Evolutionary conservation across 345 rosid genomes (phyloP), one percentile per base, ranked within the genome.

Genomic region (Tarenaya hassleriana): DNA sequence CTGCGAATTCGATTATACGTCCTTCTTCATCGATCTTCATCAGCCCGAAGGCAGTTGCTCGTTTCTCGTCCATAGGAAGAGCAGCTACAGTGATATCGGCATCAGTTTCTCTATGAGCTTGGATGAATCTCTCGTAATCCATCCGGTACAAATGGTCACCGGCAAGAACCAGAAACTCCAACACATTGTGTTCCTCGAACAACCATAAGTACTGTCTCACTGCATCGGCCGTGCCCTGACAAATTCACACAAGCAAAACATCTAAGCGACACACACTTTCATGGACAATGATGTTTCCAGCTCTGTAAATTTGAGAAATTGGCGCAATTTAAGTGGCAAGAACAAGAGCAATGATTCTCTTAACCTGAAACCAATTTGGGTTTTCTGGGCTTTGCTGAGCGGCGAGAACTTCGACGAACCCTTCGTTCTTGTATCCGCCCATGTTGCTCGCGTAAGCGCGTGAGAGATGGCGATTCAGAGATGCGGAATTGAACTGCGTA

Each of bases 11-110:
- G 55, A 84, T 74, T 10, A 87, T 87, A 40, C 95, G 84, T 16
- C 96, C 98, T 77, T 87, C 96, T 54, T 91, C 98, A 52, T 87
- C 98, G 41, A 91, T 91, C 79, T 91, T 91, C 98, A 91, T 91
- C 41, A 91, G 44, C 16, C 96, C 98, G 62, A 91, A 91, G 5
- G 96, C 95, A 21, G 98, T 80, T 8, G 96, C 95, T 37, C 96
- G 82, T 54, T 76, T 74, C 61, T 87, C 96, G 64, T 91, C 98
- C 98, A 91, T 82, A 1, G 98, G 98, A 51, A 91, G 70, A 19
- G 98, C 98, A 73, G 98, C 98, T 13, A 91, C 98, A 7, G 98
- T 91, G 53, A 91, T 91, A 67, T 91, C 98, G 16, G 98, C 98
- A 68, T 91, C 87, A 0, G 98, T 80, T 68, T 87, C 98, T 40